phyloP scores from a whole-genome alignment of 2,329 filamentous ascomycete species.

The Cyphellophora europaea region DNA sequence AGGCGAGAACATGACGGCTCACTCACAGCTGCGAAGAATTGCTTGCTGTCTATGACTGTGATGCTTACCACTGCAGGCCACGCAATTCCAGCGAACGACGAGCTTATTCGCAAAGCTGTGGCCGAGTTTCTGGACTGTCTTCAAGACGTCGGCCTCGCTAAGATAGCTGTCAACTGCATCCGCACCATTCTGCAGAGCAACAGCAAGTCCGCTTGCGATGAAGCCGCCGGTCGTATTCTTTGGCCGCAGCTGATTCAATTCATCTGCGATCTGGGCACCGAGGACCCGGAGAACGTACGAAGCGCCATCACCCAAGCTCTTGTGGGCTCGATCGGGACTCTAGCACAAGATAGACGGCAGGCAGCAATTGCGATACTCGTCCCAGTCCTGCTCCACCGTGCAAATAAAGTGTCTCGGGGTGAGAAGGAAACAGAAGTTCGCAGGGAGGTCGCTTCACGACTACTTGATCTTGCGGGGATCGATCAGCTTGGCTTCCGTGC shows the following conservation, averaged over 20 bases:
- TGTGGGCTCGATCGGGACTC: constrained; percentile 52
- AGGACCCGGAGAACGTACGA: constrained; percentile 72
- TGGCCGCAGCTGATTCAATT: constrained; percentile 70
- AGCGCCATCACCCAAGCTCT: constrained; percentile 64
- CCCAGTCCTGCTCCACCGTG: constrained; percentile 65
- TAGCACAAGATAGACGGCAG: constrained; percentile 18
- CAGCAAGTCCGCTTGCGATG: constrained; percentile 55
- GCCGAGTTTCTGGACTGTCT: constrained; percentile 80
- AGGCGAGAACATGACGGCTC: constrained; percentile 57
- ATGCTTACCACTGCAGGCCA: constrained; percentile 74
- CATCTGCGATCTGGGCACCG: constrained; percentile 54
- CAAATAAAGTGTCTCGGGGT: constrained; percentile 51
- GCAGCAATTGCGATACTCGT: constrained; percentile 65
- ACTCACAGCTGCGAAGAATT: constrained; percentile 85
- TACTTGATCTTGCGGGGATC: constrained; percentile 71
- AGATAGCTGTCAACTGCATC: constrained; percentile 82
- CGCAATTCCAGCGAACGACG: constrained; percentile 63
- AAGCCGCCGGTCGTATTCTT: constrained; percentile 64
- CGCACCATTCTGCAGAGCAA: constrained; percentile 66
- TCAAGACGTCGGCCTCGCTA: constrained; percentile 50
- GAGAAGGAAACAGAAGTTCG: constrained; percentile 37
- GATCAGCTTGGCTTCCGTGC: constrained; percentile 66
- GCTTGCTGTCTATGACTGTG: constrained; percentile 77
- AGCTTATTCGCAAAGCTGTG: constrained; percentile 64
- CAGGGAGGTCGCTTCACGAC: constrained; percentile 61